Percentiles rank a stretch among this genome's conserved stretches.
Evolutionary conservation across 1,284 basidiomycete species (phyloP).

Genomic region (Malassezia caprae): DNA sequence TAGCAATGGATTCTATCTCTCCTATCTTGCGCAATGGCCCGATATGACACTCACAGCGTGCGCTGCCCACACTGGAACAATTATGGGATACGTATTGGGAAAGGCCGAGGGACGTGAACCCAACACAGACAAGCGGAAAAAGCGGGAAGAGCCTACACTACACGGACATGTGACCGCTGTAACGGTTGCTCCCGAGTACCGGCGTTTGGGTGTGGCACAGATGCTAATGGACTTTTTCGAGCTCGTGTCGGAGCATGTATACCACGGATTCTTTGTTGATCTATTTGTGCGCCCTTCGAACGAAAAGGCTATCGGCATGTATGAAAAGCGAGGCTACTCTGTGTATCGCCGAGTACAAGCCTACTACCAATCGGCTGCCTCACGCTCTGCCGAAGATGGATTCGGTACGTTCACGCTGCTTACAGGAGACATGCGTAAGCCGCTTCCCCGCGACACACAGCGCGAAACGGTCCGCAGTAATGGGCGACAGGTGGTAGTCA

Average conservation of each 20-base stretch:
- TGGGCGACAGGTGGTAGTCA: slow-evolving; percentile 27
- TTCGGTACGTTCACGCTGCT: slow-evolving; percentile 59
- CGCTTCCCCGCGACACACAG: slow-evolving; percentile 31
- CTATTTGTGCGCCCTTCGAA: slow-evolving; percentile 71
- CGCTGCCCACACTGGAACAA: slow-evolving; percentile 52
- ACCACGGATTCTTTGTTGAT: slow-evolving; percentile 70
- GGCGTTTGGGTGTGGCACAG: slow-evolving; percentile 67
- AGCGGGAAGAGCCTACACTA: slow-evolving; percentile 20
- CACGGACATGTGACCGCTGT: slow-evolving; percentile 70
- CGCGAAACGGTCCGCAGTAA: slow-evolving; percentile 26
- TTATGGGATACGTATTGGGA: slow-evolving; percentile 37
- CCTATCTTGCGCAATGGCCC: slow-evolving; percentile 77
- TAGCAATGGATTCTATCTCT: slow-evolving; percentile 72
- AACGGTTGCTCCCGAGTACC: slow-evolving; percentile 81
- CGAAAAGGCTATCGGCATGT: slow-evolving; percentile 60
- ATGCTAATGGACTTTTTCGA: slow-evolving; percentile 74
- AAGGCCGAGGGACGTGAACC: slow-evolving; percentile 40
- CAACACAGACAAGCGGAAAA: not conserved
- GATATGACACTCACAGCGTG: slow-evolving; percentile 73
- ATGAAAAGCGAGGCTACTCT: slow-evolving; percentile 73
- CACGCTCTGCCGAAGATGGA: slow-evolving; percentile 67
- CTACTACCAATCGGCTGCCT: slow-evolving; percentile 70
- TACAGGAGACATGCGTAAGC: slow-evolving; percentile 63
- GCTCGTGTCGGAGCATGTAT: slow-evolving; percentile 58
- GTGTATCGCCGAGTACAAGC: slow-evolving; percentile 73